Evolutionary conservation across 345 rosid genomes (phyloP).

Genomic region (Boechera stricta): DNA sequence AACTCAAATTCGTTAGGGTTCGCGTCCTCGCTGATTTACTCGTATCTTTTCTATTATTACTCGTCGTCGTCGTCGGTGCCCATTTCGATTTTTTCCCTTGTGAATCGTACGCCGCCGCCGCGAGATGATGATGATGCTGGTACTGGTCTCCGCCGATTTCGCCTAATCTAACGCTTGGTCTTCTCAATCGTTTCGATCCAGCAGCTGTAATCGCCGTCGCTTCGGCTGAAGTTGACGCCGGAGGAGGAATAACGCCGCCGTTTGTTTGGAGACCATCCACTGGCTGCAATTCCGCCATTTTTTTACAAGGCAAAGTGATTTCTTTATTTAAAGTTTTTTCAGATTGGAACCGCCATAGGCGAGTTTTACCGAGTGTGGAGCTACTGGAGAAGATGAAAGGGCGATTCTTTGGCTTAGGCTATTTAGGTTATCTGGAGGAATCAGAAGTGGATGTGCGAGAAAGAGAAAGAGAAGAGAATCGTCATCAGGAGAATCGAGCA

Average conservation of each 20-base stretch:
- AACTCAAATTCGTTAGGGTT: conserved; percentile 60
- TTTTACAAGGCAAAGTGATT: background rate
- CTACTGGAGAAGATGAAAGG: conserved; percentile 9
- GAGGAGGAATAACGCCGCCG: conserved; percentile 36
- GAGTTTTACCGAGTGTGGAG: background rate
- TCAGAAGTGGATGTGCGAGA: conserved; percentile 26
- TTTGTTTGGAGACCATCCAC: conserved; percentile 23
- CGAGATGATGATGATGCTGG: conserved; percentile 18
- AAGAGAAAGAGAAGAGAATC: conserved; percentile 7
- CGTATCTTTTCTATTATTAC: conserved; percentile 37
- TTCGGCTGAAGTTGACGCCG: conserved; percentile 35
- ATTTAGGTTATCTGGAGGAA: conserved; percentile 21
- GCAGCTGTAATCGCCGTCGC: conserved; percentile 22
- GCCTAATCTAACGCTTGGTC: conserved; percentile 93
- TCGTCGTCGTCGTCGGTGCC: conserved; percentile 28
- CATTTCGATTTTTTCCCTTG: conserved; percentile 48
- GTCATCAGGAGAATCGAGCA: conserved; percentile 38
- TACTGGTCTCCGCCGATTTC: conserved; percentile 82
- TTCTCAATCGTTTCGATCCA: conserved; percentile 75
- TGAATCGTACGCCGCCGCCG: conserved; percentile 52
- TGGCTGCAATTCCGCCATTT: conserved; percentile 36
- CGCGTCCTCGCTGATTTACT: conserved; percentile 63
- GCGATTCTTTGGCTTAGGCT: conserved; percentile 11
- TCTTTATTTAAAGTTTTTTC: background rate
- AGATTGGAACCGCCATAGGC: conserved; percentile 5